Evolutionary conservation across 169 alveolate genomes (phyloP).

Genomic region (Plasmodium relictum): DNA sequence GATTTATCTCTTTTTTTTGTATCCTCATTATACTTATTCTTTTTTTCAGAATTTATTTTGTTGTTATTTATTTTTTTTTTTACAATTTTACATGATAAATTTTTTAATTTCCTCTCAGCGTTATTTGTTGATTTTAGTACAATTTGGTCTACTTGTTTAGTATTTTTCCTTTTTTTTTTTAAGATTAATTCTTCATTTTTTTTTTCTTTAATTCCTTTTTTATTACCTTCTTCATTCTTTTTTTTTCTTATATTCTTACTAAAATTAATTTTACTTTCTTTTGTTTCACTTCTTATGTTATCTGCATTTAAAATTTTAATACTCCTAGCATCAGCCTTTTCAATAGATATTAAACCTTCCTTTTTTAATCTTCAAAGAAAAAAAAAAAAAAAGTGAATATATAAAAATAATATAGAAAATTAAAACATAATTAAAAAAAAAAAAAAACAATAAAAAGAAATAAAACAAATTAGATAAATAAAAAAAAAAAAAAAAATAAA

Average conservation of each 20-base stretch:
- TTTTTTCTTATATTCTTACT: conserved; percentile 1
- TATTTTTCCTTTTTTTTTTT: conserved; percentile 16
- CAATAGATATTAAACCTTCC: conserved; percentile 68
- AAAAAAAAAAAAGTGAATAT: neutral
- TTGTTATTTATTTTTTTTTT: no score
- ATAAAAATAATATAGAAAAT: no score
- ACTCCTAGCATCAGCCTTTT: conserved; percentile 14
- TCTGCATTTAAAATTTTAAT: conserved; percentile 33
- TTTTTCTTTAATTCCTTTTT: neutral
- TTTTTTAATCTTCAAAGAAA: conserved; percentile 30
- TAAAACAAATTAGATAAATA: no score
- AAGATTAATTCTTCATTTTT: conserved; percentile 1
- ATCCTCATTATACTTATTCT: neutral
- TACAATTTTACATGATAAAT: neutral
- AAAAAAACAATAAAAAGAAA: neutral
- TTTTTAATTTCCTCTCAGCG: neutral
- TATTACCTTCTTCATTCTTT: neutral
- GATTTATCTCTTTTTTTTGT: neutral
- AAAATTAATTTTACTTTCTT: neutral
- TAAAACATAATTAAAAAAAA: neutral
- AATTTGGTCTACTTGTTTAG: neutral
- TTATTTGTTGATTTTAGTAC: neutral
- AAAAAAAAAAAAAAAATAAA: no score
- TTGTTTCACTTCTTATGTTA: conserved; percentile 3
- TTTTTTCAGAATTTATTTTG: neutral